phyloP scores from a whole-genome alignment of 805 yeast genomes.

The Monosporozyma siamensis region DNA sequence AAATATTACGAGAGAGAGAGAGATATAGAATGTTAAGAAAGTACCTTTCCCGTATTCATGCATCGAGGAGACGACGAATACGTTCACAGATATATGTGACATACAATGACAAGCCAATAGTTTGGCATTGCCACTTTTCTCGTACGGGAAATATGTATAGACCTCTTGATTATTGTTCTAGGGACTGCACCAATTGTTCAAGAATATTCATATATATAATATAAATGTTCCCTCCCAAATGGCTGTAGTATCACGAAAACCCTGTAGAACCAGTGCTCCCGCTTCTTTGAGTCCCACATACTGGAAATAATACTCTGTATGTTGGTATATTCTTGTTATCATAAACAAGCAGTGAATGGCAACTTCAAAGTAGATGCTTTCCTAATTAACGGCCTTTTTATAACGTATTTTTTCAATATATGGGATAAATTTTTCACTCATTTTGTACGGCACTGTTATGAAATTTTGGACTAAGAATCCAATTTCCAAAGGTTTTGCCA shows the following conservation, averaged over 20 bases:
- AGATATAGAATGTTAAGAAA: conserved; percentile 11
- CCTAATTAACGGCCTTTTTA: too few species aligned
- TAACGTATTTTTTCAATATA: neutral
- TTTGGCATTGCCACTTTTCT: too few species aligned
- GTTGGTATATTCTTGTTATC: too few species aligned
- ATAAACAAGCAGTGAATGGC: too few species aligned
- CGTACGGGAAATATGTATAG: conserved; percentile 19
- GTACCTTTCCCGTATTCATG: conserved; percentile 17
- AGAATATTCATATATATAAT: neutral
- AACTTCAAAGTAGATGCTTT: too few species aligned
- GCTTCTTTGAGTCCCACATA: conserved; percentile 2
- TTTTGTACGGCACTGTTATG: neutral
- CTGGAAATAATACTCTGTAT: neutral
- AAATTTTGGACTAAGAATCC: too few species aligned
- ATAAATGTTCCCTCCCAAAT: too few species aligned
- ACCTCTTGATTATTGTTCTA: conserved; percentile 17
- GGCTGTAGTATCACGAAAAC: conserved; percentile 13
- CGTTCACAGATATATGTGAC: neutral
- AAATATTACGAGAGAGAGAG: neutral
- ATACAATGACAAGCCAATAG: conserved; percentile 1
- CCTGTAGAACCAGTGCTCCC: conserved; percentile 2
- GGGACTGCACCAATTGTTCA: conserved; percentile 6
- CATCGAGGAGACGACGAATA: conserved; percentile 3
- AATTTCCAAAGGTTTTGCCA: too few species aligned
- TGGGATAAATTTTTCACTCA: conserved; percentile 3